Evolutionary conservation across 2,329 filamentous ascomycete genomes (phyloP).

Genomic region (Fusarium avenaceum): DNA sequence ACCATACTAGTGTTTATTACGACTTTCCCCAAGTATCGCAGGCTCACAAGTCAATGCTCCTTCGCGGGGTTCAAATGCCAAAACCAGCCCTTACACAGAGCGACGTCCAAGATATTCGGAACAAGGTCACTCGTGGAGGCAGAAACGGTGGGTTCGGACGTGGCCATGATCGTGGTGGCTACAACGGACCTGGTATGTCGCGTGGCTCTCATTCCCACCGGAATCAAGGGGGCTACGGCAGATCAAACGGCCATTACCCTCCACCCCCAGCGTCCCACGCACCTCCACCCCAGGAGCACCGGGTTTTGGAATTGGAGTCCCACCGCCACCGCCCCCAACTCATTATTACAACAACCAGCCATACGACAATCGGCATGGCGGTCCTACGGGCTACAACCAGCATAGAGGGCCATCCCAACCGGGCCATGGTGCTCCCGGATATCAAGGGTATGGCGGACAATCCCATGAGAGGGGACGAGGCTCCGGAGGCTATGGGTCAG

Average conservation of each 20-base stretch:
- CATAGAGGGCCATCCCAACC: slow-evolving; percentile 37
- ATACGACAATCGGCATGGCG: slow-evolving; percentile 32
- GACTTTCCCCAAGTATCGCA: slow-evolving; percentile 80
- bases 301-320: slow-evolving; percentile 54
- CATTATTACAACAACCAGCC: slow-evolving; percentile 43
- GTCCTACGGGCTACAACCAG: slow-evolving; percentile 42
- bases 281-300: slow-evolving; percentile 53
- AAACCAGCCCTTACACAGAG: slow-evolving; percentile 78
- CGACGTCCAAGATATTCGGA: slow-evolving; percentile 80
- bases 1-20: slow-evolving; percentile 78
- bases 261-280: slow-evolving; percentile 31
- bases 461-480: slow-evolving; percentile 39
- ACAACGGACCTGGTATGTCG: slow-evolving; percentile 49
- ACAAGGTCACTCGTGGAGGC: slow-evolving; percentile 69
- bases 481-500: slow-evolving; percentile 33
- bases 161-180: slow-evolving; percentile 45
- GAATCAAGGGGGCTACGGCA: slow-evolving; percentile 42
- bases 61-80: slow-evolving; percentile 84
- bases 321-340: slow-evolving; percentile 51
- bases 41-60: slow-evolving; percentile 92
- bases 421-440: slow-evolving; percentile 28
- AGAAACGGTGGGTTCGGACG: slow-evolving; percentile 50
- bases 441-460: slow-evolving; percentile 41
- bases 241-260: slow-evolving; percentile 33
- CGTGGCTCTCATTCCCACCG: slow-evolving; percentile 41